Evolutionary conservation across 2,329 filamentous ascomycete species (phyloP).

Genomic region (Xylariales sp.): DNA sequence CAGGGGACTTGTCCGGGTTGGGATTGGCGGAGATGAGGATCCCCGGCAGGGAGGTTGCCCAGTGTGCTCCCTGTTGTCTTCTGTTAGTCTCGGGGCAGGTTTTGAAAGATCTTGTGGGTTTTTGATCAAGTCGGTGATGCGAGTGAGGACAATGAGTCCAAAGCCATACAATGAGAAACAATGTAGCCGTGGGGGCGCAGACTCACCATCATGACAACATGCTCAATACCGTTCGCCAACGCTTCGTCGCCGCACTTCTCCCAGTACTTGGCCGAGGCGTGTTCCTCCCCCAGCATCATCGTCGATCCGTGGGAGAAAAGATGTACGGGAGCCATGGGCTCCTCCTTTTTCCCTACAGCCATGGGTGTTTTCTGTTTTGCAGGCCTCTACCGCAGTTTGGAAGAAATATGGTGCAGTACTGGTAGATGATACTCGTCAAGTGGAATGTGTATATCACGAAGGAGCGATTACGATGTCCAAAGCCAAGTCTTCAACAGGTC

Average conservation of each 20-base stretch:
- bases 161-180: not conserved
- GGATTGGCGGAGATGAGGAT: constrained; percentile 60
- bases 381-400: no score
- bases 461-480: no score
- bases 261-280: constrained; percentile 59
- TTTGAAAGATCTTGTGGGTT: no score
- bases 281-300: constrained; percentile 67
- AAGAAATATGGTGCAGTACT: no score
- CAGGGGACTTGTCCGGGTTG: constrained; percentile 54
- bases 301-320: constrained; percentile 69
- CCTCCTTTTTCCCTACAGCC: constrained; percentile 12
- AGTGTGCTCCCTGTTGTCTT: constrained; percentile 53
- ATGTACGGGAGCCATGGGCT: constrained; percentile 48
- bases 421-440: no score
- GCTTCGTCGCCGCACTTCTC: constrained; percentile 61
- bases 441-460: no score
- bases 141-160: no score
- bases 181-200: no score
- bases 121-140: no score
- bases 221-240: constrained; percentile 53
- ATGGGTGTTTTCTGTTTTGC: no score
- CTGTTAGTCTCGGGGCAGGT: not conserved
- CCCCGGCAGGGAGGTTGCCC: constrained; percentile 51
- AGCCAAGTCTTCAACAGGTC: no score
- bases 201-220: constrained; percentile 60